These are phyloP conservation scores for Tephrocybe sp. DNA, from an alignment of 768 basidiomycete genomes.

Conservation along the genomic window DNA sequence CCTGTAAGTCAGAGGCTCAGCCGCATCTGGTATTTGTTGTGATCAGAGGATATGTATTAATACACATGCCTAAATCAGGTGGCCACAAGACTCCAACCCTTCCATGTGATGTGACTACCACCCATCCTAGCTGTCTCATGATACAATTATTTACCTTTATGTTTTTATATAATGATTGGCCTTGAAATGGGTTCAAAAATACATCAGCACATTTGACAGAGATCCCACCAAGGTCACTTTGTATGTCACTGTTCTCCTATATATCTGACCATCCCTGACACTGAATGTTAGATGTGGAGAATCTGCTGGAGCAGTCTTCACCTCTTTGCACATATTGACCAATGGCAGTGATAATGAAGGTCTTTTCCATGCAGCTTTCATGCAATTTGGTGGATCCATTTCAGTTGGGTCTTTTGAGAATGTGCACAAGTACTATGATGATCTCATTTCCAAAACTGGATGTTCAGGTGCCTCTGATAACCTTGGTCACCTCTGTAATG, in stretches of 20 bases:
- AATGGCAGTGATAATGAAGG: constrained; percentile 45
- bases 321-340: constrained; percentile 47
- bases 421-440: constrained; percentile 48
- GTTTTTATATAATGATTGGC: constrained; percentile 52
- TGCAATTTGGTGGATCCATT: constrained; percentile 50
- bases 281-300: constrained; percentile 33
- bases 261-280: neutral
- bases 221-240: constrained; percentile 62
- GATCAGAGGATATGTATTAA: too few relatives aligned
- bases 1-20: too few relatives aligned
- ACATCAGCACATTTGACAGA: constrained; percentile 65
- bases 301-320: constrained; percentile 54
- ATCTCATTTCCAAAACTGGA: constrained; percentile 38
- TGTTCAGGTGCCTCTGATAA: constrained; percentile 42
- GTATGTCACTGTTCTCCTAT: constrained; percentile 28
- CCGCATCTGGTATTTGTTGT: too few relatives aligned
- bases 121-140: too few relatives aligned
- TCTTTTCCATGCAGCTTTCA: constrained; percentile 49
- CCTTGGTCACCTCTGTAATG: constrained; percentile 41
- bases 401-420: constrained; percentile 43
- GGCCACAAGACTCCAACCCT: too few relatives aligned
- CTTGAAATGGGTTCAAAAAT: constrained; percentile 65
- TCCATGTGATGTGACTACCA: too few relatives aligned
- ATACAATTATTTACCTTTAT: too few relatives aligned
- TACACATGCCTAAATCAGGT: too few relatives aligned